A percentile compares a stretch with the other conserved stretches of the same genome.
phyloP scores from a whole-genome alignment of 2,329 filamentous ascomycete species.

The Penicillium sp. region DNA sequence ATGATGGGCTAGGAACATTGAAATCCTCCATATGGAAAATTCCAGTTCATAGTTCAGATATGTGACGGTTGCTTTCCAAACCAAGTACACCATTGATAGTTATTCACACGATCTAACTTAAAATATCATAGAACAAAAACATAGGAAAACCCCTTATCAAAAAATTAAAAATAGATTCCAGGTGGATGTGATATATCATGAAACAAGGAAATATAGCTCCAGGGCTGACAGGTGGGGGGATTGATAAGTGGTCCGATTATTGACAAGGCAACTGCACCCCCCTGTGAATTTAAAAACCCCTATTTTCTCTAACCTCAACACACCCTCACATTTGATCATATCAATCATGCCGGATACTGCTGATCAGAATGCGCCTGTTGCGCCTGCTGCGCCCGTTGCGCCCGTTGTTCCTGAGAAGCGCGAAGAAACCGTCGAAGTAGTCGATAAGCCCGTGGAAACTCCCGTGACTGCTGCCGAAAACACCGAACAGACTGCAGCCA shows the following conservation, averaged over 20 bases:
- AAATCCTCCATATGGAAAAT: not conserved
- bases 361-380: conserved; percentile 9
- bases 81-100: not conserved
- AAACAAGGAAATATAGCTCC: not conserved
- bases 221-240: conserved; percentile 19
- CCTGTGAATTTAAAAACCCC: conserved; percentile 14
- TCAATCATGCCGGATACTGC: conserved; percentile 22
- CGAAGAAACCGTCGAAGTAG: conserved; percentile 14
- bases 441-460: conserved; percentile 14
- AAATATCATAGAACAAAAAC: not conserved
- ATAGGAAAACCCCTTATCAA: not conserved
- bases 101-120: not conserved
- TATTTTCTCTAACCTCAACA: conserved; percentile 6
- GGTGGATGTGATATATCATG: conserved; percentile 3
- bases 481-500: not conserved
- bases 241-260: conserved; percentile 19
- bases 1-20: not conserved
- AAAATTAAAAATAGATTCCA: not conserved
- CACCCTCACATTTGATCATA: not conserved
- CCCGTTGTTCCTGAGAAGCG: conserved; percentile 15
- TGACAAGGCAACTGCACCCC: conserved; percentile 17
- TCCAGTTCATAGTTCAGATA: not conserved
- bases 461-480: conserved; percentile 8
- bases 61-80: not conserved
- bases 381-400: not conserved